Base-by-base conservation (phyloP, 345 rosid species). In the Aurinia saxatilis region DNA sequence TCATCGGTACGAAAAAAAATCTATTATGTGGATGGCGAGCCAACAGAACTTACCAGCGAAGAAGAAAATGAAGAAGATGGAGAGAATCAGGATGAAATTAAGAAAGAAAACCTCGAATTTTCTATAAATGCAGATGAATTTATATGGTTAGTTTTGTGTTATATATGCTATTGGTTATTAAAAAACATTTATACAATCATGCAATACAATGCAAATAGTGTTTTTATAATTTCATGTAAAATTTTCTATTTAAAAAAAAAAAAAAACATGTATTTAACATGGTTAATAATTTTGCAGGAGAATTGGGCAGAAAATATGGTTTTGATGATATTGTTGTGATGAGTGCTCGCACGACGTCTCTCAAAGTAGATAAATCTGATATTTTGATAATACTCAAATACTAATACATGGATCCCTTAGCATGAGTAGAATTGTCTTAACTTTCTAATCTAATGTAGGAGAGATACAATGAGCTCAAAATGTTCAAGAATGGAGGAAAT, bases 281-380 rank as follows among this genome's bases (percentile, higher is more conserved):
- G 21, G 14, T 19, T 10, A 17, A 61, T 1, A 36, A 25, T 6
- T 45, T 75, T 54, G 55, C 78, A 92, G 98, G 95, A 75, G 35
- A 73, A 67, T 77, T 63, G 81, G 78, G 63, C 81, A 82, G 74
- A 83, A n/a, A 87, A 53, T 46, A 79, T 72, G 86, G 81, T 40
- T 56, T 80, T 59, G 75, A 71, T 57, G 91, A 89, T 69, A 79
- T 72, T 52, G 84, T 64, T 21, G 31, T 42, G 51, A 55, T 68
- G 65, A 68, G 61, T 45, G 50, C 63, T 68, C 57, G 87, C 70
- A 62, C 88, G 77, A 86, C 80, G 63, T 81, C 73, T 60, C 73
- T 87, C 53, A 77, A 88, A 37, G 70, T 81, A 52, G 57, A 80
- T 52, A 21, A 66, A 56, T 65, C 81, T 42, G 84, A 82, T 30